Evolutionary conservation across 1,139 yeast species (phyloP).

Genomic region (Nakaseomyces glabratus): DNA sequence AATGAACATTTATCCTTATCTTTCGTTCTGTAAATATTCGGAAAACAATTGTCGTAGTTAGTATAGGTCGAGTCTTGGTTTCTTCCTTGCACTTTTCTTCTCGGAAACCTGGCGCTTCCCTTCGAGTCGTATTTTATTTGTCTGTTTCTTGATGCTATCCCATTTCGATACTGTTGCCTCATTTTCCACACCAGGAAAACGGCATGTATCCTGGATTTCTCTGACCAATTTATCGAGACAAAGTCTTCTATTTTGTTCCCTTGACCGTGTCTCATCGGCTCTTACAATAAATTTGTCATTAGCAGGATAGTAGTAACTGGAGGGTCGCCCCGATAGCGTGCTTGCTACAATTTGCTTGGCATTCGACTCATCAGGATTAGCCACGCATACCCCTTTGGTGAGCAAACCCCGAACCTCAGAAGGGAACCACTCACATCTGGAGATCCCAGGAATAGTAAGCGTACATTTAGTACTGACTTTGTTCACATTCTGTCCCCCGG

Average conservation of each 20-base stretch:
- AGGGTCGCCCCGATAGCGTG: constrained; percentile 19
- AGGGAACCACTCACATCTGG: constrained; percentile 58
- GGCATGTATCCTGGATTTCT: constrained; percentile 42
- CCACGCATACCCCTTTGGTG: constrained; percentile 9
- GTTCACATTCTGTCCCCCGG: constrained; percentile 94
- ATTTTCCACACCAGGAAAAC: constrained; percentile 44
- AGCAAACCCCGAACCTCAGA: constrained; percentile 32
- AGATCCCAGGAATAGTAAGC: constrained; percentile 46
- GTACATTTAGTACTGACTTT: constrained; percentile 77
- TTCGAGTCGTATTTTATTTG: constrained; percentile 43
- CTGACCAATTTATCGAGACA: constrained; percentile 52
- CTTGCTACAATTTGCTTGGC: too few relatives aligned
- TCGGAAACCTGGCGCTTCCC: constrained; percentile 46
- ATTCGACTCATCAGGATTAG: constrained; percentile 37
- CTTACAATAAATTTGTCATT: constrained; percentile 53
- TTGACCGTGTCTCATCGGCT: constrained; percentile 51
- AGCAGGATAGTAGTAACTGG: constrained; percentile 48
- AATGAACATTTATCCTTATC: too few relatives aligned
- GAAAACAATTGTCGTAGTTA: too few relatives aligned
- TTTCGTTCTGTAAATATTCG: too few relatives aligned
- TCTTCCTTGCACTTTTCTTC: constrained; percentile 44
- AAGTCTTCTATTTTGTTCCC: constrained; percentile 48
- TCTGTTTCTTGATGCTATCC: constrained; percentile 40
- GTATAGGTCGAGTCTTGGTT: constrained; percentile 1
- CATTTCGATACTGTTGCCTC: constrained; percentile 46